phyloP scores from a whole-genome alignment of 2,329 filamentous ascomycete species.

The Onygena corvina region DNA sequence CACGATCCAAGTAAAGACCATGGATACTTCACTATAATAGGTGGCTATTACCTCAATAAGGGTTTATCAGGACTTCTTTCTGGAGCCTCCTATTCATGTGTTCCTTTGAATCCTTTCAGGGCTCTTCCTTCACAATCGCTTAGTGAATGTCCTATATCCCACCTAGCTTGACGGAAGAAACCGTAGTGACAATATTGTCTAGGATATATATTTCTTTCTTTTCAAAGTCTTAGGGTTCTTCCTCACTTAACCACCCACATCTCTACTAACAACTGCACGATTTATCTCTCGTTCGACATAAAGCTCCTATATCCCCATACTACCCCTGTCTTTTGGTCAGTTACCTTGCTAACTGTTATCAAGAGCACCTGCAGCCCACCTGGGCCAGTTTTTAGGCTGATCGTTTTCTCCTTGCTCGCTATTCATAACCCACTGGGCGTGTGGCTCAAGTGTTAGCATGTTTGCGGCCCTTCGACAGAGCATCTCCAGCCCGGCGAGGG shows the following conservation, averaged over 20 bases:
- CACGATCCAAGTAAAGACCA: neutral
- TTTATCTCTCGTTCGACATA: neutral
- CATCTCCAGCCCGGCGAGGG: neutral
- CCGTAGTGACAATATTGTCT: neutral
- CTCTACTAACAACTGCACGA: neutral
- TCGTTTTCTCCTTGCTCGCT: too few species aligned
- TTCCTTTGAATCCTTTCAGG: neutral
- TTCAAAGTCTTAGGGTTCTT: slow-evolving; percentile 1
- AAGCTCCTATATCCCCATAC: neutral
- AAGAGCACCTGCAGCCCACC: too few species aligned
- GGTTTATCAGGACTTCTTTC: neutral
- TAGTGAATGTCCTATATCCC: slow-evolving; percentile 1
- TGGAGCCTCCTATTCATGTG: neutral
- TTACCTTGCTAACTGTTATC: too few species aligned
- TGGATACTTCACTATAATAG: slow-evolving; percentile 1
- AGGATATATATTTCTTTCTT: neutral
- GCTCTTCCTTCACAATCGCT: neutral
- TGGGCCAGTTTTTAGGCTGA: too few species aligned
- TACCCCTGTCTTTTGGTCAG: neutral
- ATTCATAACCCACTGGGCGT: too few species aligned
- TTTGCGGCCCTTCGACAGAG: neutral
- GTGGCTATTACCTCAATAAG: neutral
- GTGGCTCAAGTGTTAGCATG: neutral
- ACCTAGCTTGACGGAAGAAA: neutral
- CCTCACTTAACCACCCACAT: neutral